Evolutionary conservation across 2,329 filamentous ascomycete genomes (phyloP), one percentile per base, ranked within the genome.

Genomic region (Elsinoe batatas): DNA sequence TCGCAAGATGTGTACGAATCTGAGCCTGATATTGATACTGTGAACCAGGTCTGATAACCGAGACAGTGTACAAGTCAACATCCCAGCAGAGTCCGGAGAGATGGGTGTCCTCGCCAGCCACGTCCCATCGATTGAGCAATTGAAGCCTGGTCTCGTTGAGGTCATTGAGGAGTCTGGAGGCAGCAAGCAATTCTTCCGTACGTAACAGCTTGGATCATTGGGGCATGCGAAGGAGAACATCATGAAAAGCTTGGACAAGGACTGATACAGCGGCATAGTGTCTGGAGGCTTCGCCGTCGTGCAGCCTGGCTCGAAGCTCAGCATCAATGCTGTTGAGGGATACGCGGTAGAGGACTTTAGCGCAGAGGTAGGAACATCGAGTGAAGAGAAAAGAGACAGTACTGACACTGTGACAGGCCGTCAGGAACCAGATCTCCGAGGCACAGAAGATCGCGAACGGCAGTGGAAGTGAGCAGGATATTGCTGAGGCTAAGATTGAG

Each of bases 51-150:
- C 56, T 56, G 32, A 59, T 42, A 58, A 67, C 73, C 76, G 72
- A 77, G 7, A 76, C 69, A 90, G 87, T 76, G 85, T 97, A 70
- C 93, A 98, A 80, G 93, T 98, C 80, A 98, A 98, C 83, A 85
- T 98, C 69, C 87, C 93, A 72, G 93, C 93, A 70, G 93, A 95
- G 75, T 94, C 91, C 61, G 93, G 93, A 73, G 93, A 97, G 68
- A 98, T 98, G 93, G 93, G 93, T 87, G 86, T 98, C 68, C 87
- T 98, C 71, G 93, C 93, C 73, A 94, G 93, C 81, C 93, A 98
- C 83, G 93, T 98, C 68, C 91, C 93, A 63, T 90, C 91, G 60
- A 97, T 98, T 71, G 93, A 98, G 81, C 93, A 98, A 81, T 81
- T 98, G 75, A 95, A 94, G 83, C 91, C 93, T 60, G 93, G 93